These are phyloP conservation scores for Cutaneotrichosporon curvatum DNA, from an alignment of 1,284 basidiomycete species.

Conservation along the genomic window DNA sequence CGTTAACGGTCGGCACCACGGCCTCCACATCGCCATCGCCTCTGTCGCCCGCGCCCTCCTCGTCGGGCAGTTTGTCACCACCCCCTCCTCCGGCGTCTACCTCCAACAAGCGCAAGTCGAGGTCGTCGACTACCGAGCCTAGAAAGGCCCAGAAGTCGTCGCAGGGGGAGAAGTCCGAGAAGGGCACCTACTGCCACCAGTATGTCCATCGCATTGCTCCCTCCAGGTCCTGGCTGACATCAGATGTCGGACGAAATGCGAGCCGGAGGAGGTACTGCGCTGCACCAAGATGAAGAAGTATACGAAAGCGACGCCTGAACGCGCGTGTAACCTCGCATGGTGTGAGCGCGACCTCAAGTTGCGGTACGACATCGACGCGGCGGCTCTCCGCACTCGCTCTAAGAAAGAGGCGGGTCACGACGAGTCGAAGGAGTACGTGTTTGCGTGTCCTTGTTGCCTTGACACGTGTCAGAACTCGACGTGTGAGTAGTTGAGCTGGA, in stretches of 20 bases:
- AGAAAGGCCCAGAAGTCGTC: neutral
- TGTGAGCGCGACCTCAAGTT: constrained; percentile 27
- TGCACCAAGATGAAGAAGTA: constrained; percentile 27
- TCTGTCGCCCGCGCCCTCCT: neutral
- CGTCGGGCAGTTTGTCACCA: neutral
- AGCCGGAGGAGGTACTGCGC: constrained; percentile 20
- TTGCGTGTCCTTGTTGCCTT: constrained; percentile 29
- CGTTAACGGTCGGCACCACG: constrained; percentile 3
- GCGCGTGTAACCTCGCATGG: constrained; percentile 29
- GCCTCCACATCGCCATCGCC: neutral
- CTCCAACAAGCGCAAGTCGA: neutral
- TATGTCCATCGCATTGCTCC: constrained; percentile 9
- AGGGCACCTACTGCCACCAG: constrained; percentile 31
- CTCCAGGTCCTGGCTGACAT: neutral
- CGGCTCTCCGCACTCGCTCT: neutral
- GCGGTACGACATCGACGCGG: constrained; percentile 21
- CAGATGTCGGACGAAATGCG: constrained; percentile 13
- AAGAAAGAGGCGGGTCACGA: constrained; percentile 10
- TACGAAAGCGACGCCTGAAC: constrained; percentile 9
- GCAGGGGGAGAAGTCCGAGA: constrained; percentile 8
- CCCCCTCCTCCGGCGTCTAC: neutral
- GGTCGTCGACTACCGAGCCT: constrained; percentile 1
- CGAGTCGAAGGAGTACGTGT: constrained; percentile 12
- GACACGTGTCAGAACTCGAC: constrained; percentile 27
- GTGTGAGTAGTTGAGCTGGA: constrained; percentile 20